Conservation (phyloP, 2,329 filamentous ascomycete species). For the Alternaria longipes region DNA sequence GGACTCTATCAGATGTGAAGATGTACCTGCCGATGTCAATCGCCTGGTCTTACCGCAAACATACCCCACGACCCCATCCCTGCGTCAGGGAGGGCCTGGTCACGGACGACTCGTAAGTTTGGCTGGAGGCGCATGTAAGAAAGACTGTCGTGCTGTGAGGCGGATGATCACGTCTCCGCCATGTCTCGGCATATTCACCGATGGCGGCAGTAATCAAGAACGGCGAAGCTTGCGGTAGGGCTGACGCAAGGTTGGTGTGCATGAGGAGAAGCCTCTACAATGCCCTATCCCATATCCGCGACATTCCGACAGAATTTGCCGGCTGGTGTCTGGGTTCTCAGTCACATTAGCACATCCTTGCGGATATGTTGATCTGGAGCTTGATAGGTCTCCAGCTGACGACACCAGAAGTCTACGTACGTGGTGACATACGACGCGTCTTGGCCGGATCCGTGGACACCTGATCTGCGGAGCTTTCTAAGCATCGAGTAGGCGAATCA, state of each 20-base stretch:
- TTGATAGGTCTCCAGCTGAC: not conserved
- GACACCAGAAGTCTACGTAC: not conserved
- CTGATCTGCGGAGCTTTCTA: not conserved
- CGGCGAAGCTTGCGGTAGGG: not conserved
- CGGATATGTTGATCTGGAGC: not conserved
- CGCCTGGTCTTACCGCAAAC: constrained; percentile 1
- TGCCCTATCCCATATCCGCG: not conserved
- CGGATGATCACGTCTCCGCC: not conserved
- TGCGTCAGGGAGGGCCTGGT: not conserved
- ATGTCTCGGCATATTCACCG: not conserved
- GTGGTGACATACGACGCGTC: not conserved
- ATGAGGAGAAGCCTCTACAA: not conserved
- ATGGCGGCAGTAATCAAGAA: not conserved
- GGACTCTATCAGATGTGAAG: not conserved
- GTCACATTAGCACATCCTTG: not conserved
- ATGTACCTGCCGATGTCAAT: constrained; percentile 1
- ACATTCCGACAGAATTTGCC: constrained; percentile 1
- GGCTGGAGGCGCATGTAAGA: not conserved
- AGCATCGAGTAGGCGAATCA: not conserved
- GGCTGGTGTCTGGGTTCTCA: not conserved
- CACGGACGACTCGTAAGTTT: not conserved
- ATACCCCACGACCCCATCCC: not conserved
- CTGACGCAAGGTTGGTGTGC: not conserved
- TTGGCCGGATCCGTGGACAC: not conserved
- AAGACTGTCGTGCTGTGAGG: constrained; percentile 4